Evolutionary conservation across 1,284 basidiomycete species (phyloP).

Genomic region (Vanrija sp.): DNA sequence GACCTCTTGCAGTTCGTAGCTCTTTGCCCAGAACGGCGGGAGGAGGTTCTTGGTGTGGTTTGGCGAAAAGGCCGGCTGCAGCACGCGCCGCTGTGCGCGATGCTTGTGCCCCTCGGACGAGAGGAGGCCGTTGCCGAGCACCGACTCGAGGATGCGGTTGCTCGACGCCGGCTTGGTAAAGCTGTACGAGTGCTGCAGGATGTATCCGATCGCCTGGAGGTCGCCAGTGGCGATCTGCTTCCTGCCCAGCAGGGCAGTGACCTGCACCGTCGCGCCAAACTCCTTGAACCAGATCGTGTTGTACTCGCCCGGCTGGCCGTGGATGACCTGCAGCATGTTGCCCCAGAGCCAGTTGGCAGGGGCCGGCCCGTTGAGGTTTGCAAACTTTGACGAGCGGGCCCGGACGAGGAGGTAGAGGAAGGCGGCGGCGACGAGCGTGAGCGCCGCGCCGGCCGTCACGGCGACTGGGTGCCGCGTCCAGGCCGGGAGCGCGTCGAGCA

Average conservation of each 20-base stretch:
- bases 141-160: not conserved
- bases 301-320: not conserved
- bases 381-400: not conserved
- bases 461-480: not conserved
- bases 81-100: constrained; percentile 51
- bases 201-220: constrained; percentile 58
- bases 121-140: constrained; percentile 16
- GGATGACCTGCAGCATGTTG: not conserved
- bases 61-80: constrained; percentile 46
- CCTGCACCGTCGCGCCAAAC: not conserved
- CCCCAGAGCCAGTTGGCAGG: not conserved
- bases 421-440: not conserved
- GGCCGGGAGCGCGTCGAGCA: not conserved
- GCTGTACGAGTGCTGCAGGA: constrained; percentile 59
- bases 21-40: constrained; percentile 62
- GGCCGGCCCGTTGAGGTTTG: not conserved
- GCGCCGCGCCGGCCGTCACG: not conserved
- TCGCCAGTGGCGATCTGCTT: constrained; percentile 50
- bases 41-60: constrained; percentile 23
- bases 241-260: too few relatives aligned
- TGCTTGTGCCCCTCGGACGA: constrained; percentile 52
- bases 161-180: constrained; percentile 63
- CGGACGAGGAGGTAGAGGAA: not conserved
- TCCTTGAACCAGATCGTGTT: not conserved
- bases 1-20: constrained; percentile 51